Evolutionary conservation across 2,329 filamentous ascomycete species (phyloP).

Genomic region (Hypoxylon sp.): DNA sequence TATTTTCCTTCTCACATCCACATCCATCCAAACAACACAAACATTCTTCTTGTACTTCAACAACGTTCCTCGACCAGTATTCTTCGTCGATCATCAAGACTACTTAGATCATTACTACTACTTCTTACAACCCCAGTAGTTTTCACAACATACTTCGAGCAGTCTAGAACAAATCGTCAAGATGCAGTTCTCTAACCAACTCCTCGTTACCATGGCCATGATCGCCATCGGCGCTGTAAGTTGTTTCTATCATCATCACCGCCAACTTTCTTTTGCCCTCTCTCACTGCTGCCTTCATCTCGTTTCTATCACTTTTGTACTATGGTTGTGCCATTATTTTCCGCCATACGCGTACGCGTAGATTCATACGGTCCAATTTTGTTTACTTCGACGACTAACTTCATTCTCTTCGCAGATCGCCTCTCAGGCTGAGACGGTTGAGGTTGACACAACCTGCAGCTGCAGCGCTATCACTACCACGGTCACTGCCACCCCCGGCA

Average conservation of each 20-base stretch:
- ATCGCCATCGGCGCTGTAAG: conserved; percentile 51
- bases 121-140: conserved; percentile 12
- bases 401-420: conserved; percentile 39
- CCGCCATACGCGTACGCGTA: background rate
- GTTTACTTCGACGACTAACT: conserved; percentile 12
- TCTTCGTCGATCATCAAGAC: conserved; percentile 35
- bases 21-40: conserved; percentile 7
- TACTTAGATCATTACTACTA: conserved; percentile 37
- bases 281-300: background rate
- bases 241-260: conserved; percentile 13
- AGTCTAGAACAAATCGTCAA: conserved; percentile 37
- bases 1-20: conserved; percentile 21
- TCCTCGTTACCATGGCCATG: conserved; percentile 46
- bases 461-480: conserved; percentile 44
- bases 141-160: conserved; percentile 32
- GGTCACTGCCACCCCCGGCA: conserved; percentile 32
- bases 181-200: conserved; percentile 52
- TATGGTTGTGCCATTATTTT: background rate
- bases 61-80: conserved; percentile 29
- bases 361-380: background rate
- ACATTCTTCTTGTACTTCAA: conserved; percentile 16
- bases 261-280: background rate
- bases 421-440: conserved; percentile 39
- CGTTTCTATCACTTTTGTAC: background rate
- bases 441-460: conserved; percentile 47